phyloP scores from a whole-genome alignment of 129 eudicot species.

The Flaveria sonorensis region DNA sequence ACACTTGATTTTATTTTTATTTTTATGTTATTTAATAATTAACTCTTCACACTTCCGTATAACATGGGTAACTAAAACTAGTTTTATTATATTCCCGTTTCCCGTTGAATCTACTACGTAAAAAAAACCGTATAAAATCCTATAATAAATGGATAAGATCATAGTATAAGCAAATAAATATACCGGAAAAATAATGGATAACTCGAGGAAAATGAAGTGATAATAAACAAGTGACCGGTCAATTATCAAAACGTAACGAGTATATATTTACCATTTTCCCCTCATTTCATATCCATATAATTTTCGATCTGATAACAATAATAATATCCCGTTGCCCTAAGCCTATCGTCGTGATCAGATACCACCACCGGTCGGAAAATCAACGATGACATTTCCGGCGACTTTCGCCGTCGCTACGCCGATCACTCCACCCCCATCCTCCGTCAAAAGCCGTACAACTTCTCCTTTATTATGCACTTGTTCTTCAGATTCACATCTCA shows the following conservation, averaged over 20 bases:
- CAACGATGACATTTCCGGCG: conserved; percentile 44
- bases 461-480: conserved; percentile 18
- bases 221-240: conserved; percentile 12
- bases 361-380: conserved; percentile 23
- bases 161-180: too few relatives aligned
- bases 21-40: too few relatives aligned
- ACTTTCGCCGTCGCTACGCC: conserved; percentile 32
- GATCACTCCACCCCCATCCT: not conserved
- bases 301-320: not conserved
- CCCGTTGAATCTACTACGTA: too few relatives aligned
- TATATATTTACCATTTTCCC: not conserved
- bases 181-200: not conserved
- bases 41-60: too few relatives aligned
- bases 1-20: too few relatives aligned
- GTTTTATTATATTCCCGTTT: too few relatives aligned
- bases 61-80: too few relatives aligned
- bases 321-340: not conserved
- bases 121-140: too few relatives aligned
- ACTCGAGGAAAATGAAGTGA: not conserved
- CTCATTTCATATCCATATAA: conserved; percentile 8
- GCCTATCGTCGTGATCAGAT: not conserved
- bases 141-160: too few relatives aligned
- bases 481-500: conserved; percentile 7
- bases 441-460: not conserved
- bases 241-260: not conserved